These are phyloP conservation scores for Simmondsia chinensis DNA, from an alignment of 148 eudicot species.

Conservation along the genomic window DNA sequence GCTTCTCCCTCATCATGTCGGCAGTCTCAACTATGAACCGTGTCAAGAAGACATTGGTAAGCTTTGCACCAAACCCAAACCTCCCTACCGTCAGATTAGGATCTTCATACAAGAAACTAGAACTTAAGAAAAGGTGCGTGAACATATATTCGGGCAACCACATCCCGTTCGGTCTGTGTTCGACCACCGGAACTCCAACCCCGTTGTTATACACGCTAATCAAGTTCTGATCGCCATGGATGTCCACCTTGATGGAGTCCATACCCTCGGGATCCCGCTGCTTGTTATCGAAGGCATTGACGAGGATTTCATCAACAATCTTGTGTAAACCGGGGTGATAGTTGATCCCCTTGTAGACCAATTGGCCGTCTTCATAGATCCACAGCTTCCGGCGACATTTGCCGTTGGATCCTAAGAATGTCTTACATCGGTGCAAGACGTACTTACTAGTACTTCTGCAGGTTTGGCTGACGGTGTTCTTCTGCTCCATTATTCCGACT, in stretches of 20 bases:
- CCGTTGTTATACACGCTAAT: slow-evolving; percentile 75
- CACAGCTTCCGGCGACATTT: slow-evolving; percentile 62
- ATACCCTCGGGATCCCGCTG: slow-evolving; percentile 76
- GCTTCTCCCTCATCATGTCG: slow-evolving; percentile 68
- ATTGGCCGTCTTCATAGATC: slow-evolving; percentile 43
- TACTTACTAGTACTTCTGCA: too few relatives aligned
- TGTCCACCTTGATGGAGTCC: slow-evolving; percentile 57
- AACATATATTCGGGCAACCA: slow-evolving; percentile 92
- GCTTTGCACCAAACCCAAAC: slow-evolving; percentile 93
- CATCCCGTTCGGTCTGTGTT: slow-evolving; percentile 79
- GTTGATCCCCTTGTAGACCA: slow-evolving; percentile 29
- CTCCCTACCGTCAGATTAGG: slow-evolving; percentile 96
- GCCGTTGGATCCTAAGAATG: slow-evolving; percentile 81
- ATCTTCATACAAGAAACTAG: slow-evolving; percentile 65
- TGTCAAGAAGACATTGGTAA: slow-evolving; percentile 78
- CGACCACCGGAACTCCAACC: slow-evolving; percentile 84
- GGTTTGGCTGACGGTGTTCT: too few relatives aligned
- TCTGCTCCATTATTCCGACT: too few relatives aligned
- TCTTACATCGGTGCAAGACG: slow-evolving; percentile 95
- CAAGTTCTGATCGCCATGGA: slow-evolving; percentile 36
- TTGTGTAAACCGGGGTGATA: slow-evolving; percentile 92
- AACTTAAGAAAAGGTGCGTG: slow-evolving; percentile 86
- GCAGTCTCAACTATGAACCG: slow-evolving; percentile 89
- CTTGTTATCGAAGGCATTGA: slow-evolving; percentile 89
- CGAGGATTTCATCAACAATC: slow-evolving; percentile 90